Conservation (phyloP, 345 rosid species). For the Acer campestre region DNA sequence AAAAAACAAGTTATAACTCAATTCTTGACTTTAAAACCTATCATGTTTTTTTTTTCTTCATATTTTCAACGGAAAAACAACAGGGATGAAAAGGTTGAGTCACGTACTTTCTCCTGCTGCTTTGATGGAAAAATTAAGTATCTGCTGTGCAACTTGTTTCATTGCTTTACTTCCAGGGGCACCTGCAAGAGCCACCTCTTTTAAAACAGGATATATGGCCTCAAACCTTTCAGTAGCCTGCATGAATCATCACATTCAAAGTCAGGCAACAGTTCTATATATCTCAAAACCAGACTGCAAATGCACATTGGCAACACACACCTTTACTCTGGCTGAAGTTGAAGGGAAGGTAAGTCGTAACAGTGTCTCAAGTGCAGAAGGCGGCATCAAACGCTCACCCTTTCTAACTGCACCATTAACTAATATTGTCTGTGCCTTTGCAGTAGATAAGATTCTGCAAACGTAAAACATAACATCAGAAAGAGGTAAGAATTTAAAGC, state of each 20-base stretch:
- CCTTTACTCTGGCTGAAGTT: constrained; percentile 68
- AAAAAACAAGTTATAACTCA: constrained; percentile 15
- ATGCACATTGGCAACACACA: constrained; percentile 22
- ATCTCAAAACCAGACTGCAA: constrained; percentile 3
- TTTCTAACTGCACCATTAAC: constrained; percentile 69
- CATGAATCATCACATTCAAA: constrained; percentile 17
- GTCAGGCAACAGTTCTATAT: constrained; percentile 10
- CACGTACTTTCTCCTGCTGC: constrained; percentile 70
- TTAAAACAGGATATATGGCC: constrained; percentile 56
- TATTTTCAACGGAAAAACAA: neutral
- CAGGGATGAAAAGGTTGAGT: neutral
- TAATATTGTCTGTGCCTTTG: constrained; percentile 66
- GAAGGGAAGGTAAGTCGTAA: constrained; percentile 67
- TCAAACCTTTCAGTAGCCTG: constrained; percentile 88
- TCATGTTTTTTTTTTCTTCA: neutral
- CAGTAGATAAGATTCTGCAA: constrained; percentile 57
- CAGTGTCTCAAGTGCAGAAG: constrained; percentile 61
- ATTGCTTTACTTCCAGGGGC: constrained; percentile 71
- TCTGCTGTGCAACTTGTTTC: constrained; percentile 71
- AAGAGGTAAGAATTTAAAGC: neutral
- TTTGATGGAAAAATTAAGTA: constrained; percentile 52
- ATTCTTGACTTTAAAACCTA: neutral
- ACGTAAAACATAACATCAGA: neutral
- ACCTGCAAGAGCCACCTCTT: constrained; percentile 78
- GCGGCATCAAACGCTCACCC: constrained; percentile 74